Evolutionary conservation across 1,284 basidiomycete genomes (phyloP).

Genomic region (Tilletia indica): DNA sequence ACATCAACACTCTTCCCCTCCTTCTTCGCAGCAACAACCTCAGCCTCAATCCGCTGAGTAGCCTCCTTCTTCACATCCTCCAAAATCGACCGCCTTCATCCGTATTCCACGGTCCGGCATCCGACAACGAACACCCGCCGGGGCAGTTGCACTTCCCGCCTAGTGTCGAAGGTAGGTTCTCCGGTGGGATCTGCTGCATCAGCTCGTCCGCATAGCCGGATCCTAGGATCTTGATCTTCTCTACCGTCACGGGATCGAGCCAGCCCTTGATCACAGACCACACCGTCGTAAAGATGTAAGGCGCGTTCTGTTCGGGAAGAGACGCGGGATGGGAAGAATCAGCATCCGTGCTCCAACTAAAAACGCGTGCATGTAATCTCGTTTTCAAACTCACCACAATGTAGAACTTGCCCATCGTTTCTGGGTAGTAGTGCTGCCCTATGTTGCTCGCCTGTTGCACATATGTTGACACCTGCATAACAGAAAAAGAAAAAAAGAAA

Average conservation of each 20-base stretch:
- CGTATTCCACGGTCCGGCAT: conserved; percentile 88
- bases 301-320: conserved; percentile 60
- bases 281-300: conserved; percentile 84
- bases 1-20: neutral
- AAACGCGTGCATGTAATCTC: neutral
- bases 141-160: conserved; percentile 78
- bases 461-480: conserved; percentile 68
- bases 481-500: neutral
- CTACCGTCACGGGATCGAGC: conserved; percentile 90
- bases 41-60: neutral
- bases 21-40: conserved; percentile 13
- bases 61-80: conserved; percentile 11
- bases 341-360: too few species aligned
- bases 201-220: conserved; percentile 44
- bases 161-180: conserved; percentile 80
- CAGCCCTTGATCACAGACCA: conserved; percentile 89
- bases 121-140: conserved; percentile 81
- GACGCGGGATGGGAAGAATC: neutral
- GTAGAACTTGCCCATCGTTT: conserved; percentile 82
- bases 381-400: conserved; percentile 63
- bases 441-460: conserved; percentile 75
- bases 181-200: conserved; percentile 65
- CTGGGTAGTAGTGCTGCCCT: conserved; percentile 78
- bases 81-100: conserved; percentile 4
- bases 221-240: conserved; percentile 63